Base-by-base conservation (phyloP, 495 filamentous ascomycete species). In the Lophiotrema nucula region DNA sequence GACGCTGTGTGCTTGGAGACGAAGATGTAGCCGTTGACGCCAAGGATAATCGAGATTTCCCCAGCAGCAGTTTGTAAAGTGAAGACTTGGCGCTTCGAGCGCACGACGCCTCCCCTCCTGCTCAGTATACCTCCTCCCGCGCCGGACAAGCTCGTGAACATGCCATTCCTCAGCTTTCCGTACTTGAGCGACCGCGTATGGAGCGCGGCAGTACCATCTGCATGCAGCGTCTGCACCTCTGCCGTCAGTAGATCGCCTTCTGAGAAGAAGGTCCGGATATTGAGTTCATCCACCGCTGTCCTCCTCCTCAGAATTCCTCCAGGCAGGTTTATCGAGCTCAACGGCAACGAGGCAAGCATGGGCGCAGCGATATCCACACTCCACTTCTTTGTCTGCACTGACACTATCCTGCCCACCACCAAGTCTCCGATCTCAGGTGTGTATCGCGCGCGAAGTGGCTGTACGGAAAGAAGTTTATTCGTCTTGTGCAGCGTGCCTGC, bases 21-120 rank as follows among this genome's bases (percentile, higher is more conserved):
- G 87, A 88, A 97, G 50, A 97, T 88, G 66, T 90, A 97, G 4
- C 93, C 93, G 67, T 98, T 98, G 12, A 98, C 92, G 0, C 93
- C 93, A 4, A 97, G 75, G 26, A 96, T 79, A 11, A 97, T 83
- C 69, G 96, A 90, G 18, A 98, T 80, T 28, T 87, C 82, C 33
- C 88, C 88, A 0, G 87, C 92, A 10, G 79, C 79, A 6, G 82
- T 83, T 26, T 79, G 77, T 28, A 96, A 69, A 0, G 89, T 89
- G 81, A 90, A 93, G n/a, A 92, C 83, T 73, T 97, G 93, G 47
- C 90, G 75, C 47, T 89, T 79, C 11, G 82, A 81, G 50, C 93
- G 74, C 33, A 89, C 88, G 3, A 97, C 91, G 21, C 92, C 91
- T 5, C 79, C 79, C 4, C 83, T 84, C 18, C 64, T 19, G 10